Evolutionary conservation across 2,329 filamentous ascomycete species (phyloP), one percentile per base, ranked within the genome.

Genomic region (Phaeosphaeria sp.): DNA sequence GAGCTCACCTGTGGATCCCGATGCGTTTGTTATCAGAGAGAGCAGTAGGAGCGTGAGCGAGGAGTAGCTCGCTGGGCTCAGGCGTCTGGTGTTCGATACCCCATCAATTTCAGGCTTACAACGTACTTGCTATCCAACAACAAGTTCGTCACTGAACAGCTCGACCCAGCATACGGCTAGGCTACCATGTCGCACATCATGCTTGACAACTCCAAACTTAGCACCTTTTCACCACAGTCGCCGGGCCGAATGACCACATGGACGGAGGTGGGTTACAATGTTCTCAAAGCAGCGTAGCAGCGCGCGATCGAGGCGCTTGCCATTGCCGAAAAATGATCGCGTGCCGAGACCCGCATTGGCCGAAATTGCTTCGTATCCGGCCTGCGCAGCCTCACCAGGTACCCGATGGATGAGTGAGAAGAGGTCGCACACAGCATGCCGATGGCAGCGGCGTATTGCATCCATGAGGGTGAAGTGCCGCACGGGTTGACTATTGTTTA

Each of bases 21-120:
- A 88, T 1, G 92, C 91, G 1, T 97, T 97, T 65, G 77, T 89
- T 60, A 84, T 87, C 52, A 91, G 90, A 75, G 66, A 68, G 11
- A 51, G 58, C 27, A 71, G 66, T 17, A 56, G 65, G 13, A 67
- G 64, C 30, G 86, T 86, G 13, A 77, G 84, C 49, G 84, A 68
- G 20, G 65, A 66, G 21, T 75, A 73, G 3, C 73, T 13, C 33
- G 27, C 15, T 40, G 18, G 6, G 17, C 4, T 18, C 20, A 17
- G 56, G 51, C 45, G 53, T 55, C 47, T 49, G 49, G 52, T 40
- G 45, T 59, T 43, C 45, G 53, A 59, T 59, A 59, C 56, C 56
- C 56, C 39, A 36, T 36, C 30, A 36, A 3, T 13, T 13, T 13
- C 11, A 36, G 30, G 15, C 30, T 36, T 13, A 13, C 30, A 36